Evolutionary conservation across 1,284 basidiomycete species (phyloP), one percentile per base, ranked within the genome.

Genomic region (Marasmius tenuissimus): DNA sequence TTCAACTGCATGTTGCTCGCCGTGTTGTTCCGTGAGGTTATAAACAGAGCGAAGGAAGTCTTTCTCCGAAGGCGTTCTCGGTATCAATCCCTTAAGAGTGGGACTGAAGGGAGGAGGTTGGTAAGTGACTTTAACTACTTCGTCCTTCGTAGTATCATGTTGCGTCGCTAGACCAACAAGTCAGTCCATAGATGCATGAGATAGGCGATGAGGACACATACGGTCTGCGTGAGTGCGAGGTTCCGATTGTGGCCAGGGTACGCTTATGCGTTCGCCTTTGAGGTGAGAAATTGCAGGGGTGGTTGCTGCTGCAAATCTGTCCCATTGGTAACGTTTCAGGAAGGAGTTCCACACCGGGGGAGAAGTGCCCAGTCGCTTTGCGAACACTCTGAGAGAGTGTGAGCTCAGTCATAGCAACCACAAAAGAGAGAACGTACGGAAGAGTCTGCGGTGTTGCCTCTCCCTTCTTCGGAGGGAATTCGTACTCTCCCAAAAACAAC

Each of bases 231-330:
- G 74, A 38, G 72, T 72, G 9, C 78, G 77, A 35, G 77, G 75
- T 40, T 76, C 75, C 22, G 72, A 71, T 68, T 81, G 77, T 5
- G 92, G 91, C 92, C 92, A 93, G 4, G 87, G 85, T 61, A 93
- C 83, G 10, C 75, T 68, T 45, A 86, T 71, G 61, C 68, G 81
- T 58, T 80, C 73, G 33, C 70, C 74, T 12, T 72, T 73, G 51
- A 75, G 72, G 61, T 78, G 74, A 6, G 86, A 85, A 18, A 91
- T 69, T 39, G 76, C 73, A 11, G 91, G 91, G 2, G 76, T 75
- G 3, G 90, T 92, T 54, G 79, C 81, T 1, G 82, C 80, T 3
- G 89, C 90, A 64, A 84, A 85, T 22, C 91, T 85, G 57, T 85
- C 80, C 85, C 88, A 91, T 42, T 85, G 75, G 70, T 80, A 90